These are phyloP conservation scores for Sphagnum tenellum DNA, from an alignment of 225 moss, liverwort and hornwort species.

Conservation along the genomic window DNA sequence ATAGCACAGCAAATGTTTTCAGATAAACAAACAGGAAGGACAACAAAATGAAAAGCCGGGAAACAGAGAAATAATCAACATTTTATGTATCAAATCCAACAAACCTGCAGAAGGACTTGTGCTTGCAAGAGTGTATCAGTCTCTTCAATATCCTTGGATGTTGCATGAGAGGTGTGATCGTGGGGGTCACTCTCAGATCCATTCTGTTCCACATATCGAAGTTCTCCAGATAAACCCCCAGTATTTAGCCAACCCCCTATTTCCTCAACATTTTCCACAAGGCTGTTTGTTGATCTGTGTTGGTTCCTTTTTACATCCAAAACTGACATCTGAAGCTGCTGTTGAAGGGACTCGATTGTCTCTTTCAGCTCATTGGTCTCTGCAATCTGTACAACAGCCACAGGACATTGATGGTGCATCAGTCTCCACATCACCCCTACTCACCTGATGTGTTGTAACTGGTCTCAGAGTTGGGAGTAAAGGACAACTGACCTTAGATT, in stretches of 20 bases:
- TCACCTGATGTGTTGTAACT: no score
- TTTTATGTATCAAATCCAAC: not conserved
- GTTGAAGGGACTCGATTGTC: slow-evolving; percentile 55
- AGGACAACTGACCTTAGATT: slow-evolving; percentile 52
- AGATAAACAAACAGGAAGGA: no score
- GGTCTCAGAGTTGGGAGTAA: not conserved
- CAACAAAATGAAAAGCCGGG: no score
- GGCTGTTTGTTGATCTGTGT: slow-evolving; percentile 48
- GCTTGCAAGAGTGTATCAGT: slow-evolving; percentile 45
- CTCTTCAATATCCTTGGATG: slow-evolving; percentile 69
- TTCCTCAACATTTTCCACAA: slow-evolving; percentile 83
- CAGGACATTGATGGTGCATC: no score
- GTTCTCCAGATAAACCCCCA: slow-evolving; percentile 81
- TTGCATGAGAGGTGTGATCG: slow-evolving; percentile 51
- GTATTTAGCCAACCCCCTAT: slow-evolving; percentile 81
- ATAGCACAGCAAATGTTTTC: no score
- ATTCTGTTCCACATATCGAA: slow-evolving; percentile 70
- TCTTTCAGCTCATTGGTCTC: slow-evolving; percentile 82
- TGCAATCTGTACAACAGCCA: slow-evolving; percentile 32
- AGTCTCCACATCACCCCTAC: no score
- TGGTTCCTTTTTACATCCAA: slow-evolving; percentile 55
- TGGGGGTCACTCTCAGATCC: slow-evolving; percentile 68
- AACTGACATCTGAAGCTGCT: slow-evolving; percentile 59
- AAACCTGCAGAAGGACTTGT: slow-evolving; percentile 78
- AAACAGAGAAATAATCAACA: no score